These are phyloP conservation scores for Ustilago esculenta DNA, from an alignment of 1,284 basidiomycete genomes.

Conservation along the genomic window DNA sequence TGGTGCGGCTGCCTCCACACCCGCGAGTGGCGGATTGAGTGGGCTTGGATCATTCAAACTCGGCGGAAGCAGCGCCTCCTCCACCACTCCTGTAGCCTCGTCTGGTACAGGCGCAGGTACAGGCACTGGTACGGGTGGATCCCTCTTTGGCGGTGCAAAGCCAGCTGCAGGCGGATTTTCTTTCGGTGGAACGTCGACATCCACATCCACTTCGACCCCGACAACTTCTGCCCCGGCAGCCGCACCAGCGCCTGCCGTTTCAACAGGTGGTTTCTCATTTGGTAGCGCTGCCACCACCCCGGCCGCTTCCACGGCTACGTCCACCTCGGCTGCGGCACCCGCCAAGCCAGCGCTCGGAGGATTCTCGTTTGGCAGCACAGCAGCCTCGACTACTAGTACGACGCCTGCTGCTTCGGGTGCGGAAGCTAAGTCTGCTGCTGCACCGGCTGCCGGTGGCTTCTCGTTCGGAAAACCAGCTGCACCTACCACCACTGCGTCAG, in stretches of 20 bases:
- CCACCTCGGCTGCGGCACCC: constrained; percentile 37
- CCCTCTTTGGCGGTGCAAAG: constrained; percentile 39
- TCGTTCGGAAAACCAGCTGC: constrained; percentile 51
- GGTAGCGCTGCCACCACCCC: constrained; percentile 21
- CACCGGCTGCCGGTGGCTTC: constrained; percentile 53
- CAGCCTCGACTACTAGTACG: constrained; percentile 3
- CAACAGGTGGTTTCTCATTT: constrained; percentile 25
- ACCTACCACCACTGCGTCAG: constrained; percentile 47
- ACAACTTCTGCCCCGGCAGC: constrained; percentile 37
- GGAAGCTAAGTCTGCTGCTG: constrained; percentile 16
- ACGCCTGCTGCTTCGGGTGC: constrained; percentile 44
- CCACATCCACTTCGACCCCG: constrained; percentile 27
- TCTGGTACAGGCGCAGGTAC: constrained; percentile 1
- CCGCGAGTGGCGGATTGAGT: constrained; percentile 14
- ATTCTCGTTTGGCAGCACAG: constrained; percentile 19
- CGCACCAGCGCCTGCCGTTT: constrained; percentile 4
- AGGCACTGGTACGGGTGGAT: constrained; percentile 17
- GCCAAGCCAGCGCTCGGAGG: constrained; percentile 49
- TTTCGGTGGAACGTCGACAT: constrained; percentile 32
- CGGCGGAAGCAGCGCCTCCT: constrained; percentile 18
- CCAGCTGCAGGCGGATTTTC: constrained; percentile 53
- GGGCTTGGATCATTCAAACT: constrained; percentile 39
- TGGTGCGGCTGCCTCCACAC: constrained; percentile 1
- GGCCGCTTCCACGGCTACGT: constrained; percentile 13
- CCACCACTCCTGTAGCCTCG: constrained; percentile 7